These are phyloP conservation scores for Gnetum montanum DNA, from an alignment of 75 land plant species.

Conservation along the genomic window DNA sequence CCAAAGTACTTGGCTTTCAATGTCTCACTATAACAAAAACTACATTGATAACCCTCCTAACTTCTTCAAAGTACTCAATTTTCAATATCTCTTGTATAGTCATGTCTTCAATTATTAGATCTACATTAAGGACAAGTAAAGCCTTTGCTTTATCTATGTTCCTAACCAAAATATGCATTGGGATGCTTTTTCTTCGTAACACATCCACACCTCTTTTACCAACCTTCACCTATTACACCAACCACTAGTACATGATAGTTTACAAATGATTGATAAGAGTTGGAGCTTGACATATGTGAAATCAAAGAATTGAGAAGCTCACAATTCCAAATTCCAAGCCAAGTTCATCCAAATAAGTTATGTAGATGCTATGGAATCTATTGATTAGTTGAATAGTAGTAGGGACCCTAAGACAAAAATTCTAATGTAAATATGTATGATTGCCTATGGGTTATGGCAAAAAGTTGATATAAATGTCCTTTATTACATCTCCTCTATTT, in stretches of 20 bases:
- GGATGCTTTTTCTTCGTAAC: slow-evolving; percentile 58
- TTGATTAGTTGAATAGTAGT: too few species aligned
- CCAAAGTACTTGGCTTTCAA: too few species aligned
- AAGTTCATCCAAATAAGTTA: background rate
- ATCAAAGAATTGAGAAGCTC: slow-evolving; percentile 44
- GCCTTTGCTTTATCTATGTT: slow-evolving; percentile 82
- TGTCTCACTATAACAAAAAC: slow-evolving; percentile 85
- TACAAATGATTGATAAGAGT: slow-evolving; percentile 21
- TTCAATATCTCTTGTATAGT: slow-evolving; percentile 61
- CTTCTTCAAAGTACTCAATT: slow-evolving; percentile 84
- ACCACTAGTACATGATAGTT: slow-evolving; percentile 57
- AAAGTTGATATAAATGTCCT: too few species aligned
- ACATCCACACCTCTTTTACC: slow-evolving; percentile 90
- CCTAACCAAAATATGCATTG: slow-evolving; percentile 78
- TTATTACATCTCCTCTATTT: too few species aligned
- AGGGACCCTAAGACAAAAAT: too few species aligned
- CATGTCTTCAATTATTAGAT: slow-evolving; percentile 78
- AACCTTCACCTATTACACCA: slow-evolving; percentile 98
- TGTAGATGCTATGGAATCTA: too few species aligned
- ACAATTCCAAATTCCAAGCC: background rate
- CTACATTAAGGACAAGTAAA: slow-evolving; percentile 75
- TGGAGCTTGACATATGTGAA: slow-evolving; percentile 38
- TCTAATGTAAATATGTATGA: too few species aligned
- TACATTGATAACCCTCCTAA: slow-evolving; percentile 76
- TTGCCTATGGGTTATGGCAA: too few species aligned